phyloP scores from a whole-genome alignment of 345 rosid species.

The Cochlearia excelsa region DNA sequence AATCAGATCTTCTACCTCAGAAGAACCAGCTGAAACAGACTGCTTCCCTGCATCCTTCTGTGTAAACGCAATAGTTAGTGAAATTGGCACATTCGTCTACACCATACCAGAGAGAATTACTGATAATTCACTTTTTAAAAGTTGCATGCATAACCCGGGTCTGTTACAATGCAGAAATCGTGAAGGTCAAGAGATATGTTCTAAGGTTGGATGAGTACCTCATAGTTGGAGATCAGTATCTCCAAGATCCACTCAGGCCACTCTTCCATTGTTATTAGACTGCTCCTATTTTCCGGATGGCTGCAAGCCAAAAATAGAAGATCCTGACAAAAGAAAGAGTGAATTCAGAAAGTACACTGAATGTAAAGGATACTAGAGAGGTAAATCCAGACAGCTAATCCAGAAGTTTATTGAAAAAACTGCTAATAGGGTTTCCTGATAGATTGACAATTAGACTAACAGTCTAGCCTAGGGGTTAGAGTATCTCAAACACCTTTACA shows the following conservation, averaged over 20 bases:
- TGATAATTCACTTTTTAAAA: conserved; percentile 5
- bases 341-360: conserved; percentile 43
- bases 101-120: conserved; percentile 15
- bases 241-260: conserved; percentile 99
- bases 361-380: conserved; percentile 25
- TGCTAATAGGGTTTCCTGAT: conserved; percentile 12
- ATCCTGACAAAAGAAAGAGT: conserved; percentile 83
- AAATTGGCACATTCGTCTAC: conserved; percentile 24
- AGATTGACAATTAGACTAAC: conserved; percentile 8
- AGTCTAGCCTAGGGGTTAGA: not conserved
- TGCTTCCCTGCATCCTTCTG: conserved; percentile 67
- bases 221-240: conserved; percentile 81
- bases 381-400: conserved; percentile 19
- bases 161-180: conserved; percentile 16
- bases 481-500: conserved; percentile 24
- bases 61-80: conserved; percentile 38
- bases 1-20: conserved; percentile 84
- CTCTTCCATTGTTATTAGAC: conserved; percentile 90
- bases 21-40: conserved; percentile 50
- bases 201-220: conserved; percentile 48
- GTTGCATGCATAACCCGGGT: conserved; percentile 10
- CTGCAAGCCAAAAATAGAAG: conserved; percentile 99
- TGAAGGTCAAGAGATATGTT: conserved; percentile 15
- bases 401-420: conserved; percentile 10
- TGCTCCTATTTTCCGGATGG: conserved; percentile 93